A percentile compares a stretch with the other conserved stretches of the same genome.
Evolutionary conservation across 2,329 filamentous ascomycete species (phyloP).

Genomic region (Colletotrichum lindemuthianum): DNA sequence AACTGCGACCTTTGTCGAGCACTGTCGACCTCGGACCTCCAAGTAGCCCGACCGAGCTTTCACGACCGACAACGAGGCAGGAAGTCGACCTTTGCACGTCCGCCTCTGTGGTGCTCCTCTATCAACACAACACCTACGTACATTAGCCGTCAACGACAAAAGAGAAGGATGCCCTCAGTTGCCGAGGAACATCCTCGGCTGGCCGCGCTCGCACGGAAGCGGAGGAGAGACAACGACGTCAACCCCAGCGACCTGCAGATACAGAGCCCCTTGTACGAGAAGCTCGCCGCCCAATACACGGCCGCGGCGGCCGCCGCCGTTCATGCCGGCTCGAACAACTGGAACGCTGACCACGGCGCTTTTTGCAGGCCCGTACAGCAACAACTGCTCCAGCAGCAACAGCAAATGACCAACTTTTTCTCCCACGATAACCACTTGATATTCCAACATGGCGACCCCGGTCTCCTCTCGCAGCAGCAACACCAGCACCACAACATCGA

Average conservation of each 20-base stretch:
- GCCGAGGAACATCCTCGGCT: slow-evolving; percentile 36
- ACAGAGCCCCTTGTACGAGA: slow-evolving; percentile 35
- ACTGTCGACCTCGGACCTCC: too few species aligned
- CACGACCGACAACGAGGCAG: not conserved
- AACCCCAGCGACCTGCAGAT: slow-evolving; percentile 17
- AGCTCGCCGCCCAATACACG: slow-evolving; percentile 36
- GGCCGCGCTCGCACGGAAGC: slow-evolving; percentile 31
- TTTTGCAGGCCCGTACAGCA: slow-evolving; percentile 35
- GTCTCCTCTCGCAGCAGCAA: not conserved
- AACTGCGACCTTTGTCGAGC: not conserved
- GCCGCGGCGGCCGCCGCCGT: slow-evolving; percentile 2
- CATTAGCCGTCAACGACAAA: too few species aligned
- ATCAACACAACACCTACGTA: not conserved
- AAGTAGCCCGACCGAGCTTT: too few species aligned
- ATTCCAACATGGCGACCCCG: slow-evolving; percentile 20
- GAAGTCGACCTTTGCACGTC: not conserved
- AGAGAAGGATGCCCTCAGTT: slow-evolving; percentile 32
- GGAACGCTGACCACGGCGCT: slow-evolving; percentile 32
- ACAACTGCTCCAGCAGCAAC: slow-evolving; percentile 29
- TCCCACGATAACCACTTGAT: slow-evolving; percentile 17
- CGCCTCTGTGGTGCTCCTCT: not conserved
- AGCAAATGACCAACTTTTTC: slow-evolving; percentile 14
- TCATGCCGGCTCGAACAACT: slow-evolving; percentile 17
- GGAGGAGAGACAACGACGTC: slow-evolving; percentile 37
- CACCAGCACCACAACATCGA: slow-evolving; percentile 18